phyloP scores from a whole-genome alignment of 257 asterid genomes.

The Dorcoceras hygrometricum region DNA sequence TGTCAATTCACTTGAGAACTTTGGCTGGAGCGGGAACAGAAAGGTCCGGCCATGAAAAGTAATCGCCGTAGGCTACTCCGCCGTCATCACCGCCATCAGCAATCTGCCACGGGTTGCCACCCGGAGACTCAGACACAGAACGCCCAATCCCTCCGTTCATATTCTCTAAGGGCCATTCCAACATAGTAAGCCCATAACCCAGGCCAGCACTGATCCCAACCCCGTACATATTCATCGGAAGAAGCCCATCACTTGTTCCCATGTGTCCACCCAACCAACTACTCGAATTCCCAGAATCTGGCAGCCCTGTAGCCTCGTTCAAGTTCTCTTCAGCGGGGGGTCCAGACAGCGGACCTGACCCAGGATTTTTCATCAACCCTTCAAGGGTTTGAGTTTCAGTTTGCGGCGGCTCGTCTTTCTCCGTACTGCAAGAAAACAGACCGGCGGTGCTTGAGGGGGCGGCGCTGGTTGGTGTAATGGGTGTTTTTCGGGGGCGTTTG shows the following conservation, averaged over 20 bases:
- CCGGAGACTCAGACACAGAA: neutral
- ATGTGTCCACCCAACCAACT: conserved; percentile 8
- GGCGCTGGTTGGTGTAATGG: neutral
- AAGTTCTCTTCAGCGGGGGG: neutral
- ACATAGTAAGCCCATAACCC: conserved; percentile 39
- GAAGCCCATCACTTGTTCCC: conserved; percentile 24
- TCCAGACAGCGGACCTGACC: conserved; percentile 18
- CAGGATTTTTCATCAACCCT: neutral
- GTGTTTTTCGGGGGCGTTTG: conserved; percentile 37
- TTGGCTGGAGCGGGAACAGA: conserved; percentile 47
- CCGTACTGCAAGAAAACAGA: neutral
- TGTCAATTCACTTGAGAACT: conserved; percentile 31
- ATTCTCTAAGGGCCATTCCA: conserved; percentile 46
- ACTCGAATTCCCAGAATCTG: neutral
- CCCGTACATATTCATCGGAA: conserved; percentile 30
- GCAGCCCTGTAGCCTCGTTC: conserved; percentile 12
- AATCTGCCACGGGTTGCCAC: conserved; percentile 42
- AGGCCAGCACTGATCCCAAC: conserved; percentile 18
- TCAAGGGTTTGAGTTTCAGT: neutral
- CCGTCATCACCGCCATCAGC: conserved; percentile 10
- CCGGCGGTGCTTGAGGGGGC: neutral
- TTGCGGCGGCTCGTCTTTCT: neutral
- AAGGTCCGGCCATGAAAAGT: conserved; percentile 54
- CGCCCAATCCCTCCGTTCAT: neutral
- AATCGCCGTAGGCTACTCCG: conserved; percentile 31